Evolutionary conservation across 2,329 filamentous ascomycete species (phyloP).

Genomic region (Cladobotryum mycophilum): DNA sequence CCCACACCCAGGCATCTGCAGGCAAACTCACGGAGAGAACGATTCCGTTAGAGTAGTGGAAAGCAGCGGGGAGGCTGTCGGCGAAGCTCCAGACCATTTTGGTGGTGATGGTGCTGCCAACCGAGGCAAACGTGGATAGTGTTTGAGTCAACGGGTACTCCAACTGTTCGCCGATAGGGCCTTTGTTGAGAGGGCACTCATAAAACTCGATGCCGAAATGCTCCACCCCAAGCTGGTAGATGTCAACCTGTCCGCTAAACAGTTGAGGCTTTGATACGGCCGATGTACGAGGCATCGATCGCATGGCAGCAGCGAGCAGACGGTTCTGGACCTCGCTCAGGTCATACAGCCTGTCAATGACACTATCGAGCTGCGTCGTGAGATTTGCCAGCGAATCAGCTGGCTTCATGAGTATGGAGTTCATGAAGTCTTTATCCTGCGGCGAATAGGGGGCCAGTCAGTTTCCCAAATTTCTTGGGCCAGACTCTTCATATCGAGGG

Average conservation of each 20-base stretch:
- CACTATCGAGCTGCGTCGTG: conserved; percentile 2
- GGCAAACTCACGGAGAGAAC: background rate
- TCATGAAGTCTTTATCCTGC: conserved; percentile 6
- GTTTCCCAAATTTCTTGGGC: conserved; percentile 7
- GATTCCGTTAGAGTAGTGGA: conserved; percentile 11
- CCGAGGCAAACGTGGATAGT: conserved; percentile 1
- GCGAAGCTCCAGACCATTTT: conserved; percentile 12
- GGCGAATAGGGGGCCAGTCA: conserved; percentile 9
- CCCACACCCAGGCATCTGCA: conserved; percentile 3
- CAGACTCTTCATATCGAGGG: conserved; percentile 5
- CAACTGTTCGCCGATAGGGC: background rate
- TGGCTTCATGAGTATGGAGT: conserved; percentile 6
- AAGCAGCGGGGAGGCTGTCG: conserved; percentile 3
- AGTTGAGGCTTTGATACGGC: background rate
- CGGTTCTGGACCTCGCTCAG: conserved; percentile 9
- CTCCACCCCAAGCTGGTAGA: conserved; percentile 1
- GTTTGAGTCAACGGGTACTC: background rate
- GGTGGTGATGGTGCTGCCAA: conserved; percentile 7
- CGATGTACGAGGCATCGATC: conserved; percentile 8
- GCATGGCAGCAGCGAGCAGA: conserved; percentile 3
- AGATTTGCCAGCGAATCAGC: conserved; percentile 5
- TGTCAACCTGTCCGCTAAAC: conserved; percentile 12
- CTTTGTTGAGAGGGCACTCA: conserved; percentile 7
- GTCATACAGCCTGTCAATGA: background rate
- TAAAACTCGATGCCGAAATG: conserved; percentile 8